Conservation (phyloP, 31 red algal genomes). For the Porphyra umbilicalis region DNA sequence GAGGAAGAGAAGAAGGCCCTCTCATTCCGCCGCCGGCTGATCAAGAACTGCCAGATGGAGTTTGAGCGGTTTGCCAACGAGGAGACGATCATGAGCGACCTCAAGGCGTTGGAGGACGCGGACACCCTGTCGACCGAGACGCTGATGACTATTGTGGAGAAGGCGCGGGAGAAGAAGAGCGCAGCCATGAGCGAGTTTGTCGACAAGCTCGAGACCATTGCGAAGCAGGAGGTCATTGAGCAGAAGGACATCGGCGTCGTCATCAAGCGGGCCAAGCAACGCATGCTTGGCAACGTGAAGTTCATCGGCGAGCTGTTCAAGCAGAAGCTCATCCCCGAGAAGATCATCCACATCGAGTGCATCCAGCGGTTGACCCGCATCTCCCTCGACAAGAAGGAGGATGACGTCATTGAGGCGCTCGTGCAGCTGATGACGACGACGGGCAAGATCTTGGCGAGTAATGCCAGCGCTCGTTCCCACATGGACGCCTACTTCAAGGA, state of each 20-base stretch:
- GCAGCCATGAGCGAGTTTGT: not conserved
- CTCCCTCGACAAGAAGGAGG: conserved; percentile 50
- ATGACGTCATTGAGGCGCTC: conserved; percentile 89
- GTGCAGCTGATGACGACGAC: conserved; percentile 86
- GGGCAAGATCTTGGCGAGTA: conserved; percentile 66
- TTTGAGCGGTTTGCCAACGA: conserved; percentile 64
- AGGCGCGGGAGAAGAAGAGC: conserved; percentile 13
- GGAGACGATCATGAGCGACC: not conserved
- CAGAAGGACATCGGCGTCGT: not conserved
- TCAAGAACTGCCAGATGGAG: conserved; percentile 91
- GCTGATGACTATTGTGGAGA: conserved; percentile 8
- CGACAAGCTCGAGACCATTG: not conserved
- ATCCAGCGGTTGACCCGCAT: conserved; percentile 55
- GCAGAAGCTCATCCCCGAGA: conserved; percentile 75
- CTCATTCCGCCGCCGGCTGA: conserved; percentile 63
- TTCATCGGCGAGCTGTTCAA: conserved; percentile 94
- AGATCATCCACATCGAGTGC: conserved; percentile 69
- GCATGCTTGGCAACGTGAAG: conserved; percentile 95
- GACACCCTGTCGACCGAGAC: not conserved
- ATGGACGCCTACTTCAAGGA: conserved; percentile 49
- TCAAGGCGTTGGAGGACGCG: not conserved
- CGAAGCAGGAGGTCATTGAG: not conserved
- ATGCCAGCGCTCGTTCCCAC: conserved; percentile 8
- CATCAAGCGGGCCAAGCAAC: conserved; percentile 46
- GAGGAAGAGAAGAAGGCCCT: conserved; percentile 48